Evolutionary conservation across 148 eudicot genomes (phyloP).

Genomic region (Chenopodium berlandieri): DNA sequence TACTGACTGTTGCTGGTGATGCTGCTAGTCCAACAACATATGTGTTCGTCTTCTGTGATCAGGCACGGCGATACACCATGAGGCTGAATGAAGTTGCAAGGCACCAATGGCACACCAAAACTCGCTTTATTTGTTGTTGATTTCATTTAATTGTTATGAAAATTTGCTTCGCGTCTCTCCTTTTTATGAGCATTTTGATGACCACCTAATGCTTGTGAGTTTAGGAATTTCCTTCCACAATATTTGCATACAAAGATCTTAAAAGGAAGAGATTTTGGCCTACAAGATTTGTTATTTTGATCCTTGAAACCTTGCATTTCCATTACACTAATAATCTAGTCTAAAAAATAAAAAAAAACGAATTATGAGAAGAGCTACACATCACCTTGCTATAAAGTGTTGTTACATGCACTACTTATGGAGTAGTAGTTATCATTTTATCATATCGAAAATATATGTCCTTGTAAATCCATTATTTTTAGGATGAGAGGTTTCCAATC

Average conservation of each 20-base stretch:
- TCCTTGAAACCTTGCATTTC: background rate
- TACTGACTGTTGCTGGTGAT: background rate
- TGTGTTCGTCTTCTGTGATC: background rate
- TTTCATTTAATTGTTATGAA: slow-evolving; percentile 10
- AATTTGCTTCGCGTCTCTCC: slow-evolving; percentile 36
- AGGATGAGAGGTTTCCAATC: too few relatives aligned
- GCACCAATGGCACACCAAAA: slow-evolving; percentile 6
- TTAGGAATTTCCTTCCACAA: slow-evolving; percentile 48
- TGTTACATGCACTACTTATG: too few relatives aligned
- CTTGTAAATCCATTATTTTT: too few relatives aligned
- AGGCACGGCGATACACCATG: slow-evolving; percentile 9
- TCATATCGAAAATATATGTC: too few relatives aligned
- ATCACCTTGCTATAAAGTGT: too few relatives aligned
- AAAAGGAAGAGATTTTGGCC: slow-evolving; percentile 11
- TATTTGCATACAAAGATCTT: slow-evolving; percentile 52
- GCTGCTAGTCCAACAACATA: background rate
- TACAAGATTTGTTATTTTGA: background rate
- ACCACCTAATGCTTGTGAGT: slow-evolving; percentile 59
- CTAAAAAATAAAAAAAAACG: too few relatives aligned
- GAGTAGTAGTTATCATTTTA: too few relatives aligned
- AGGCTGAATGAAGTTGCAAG: slow-evolving; percentile 7
- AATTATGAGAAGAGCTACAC: too few relatives aligned
- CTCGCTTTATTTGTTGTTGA: background rate
- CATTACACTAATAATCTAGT: background rate
- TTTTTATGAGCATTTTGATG: slow-evolving; percentile 66